Percentiles rank a stretch among this genome's conserved stretches.
These are phyloP conservation scores for Lepidium sativum DNA, from an alignment of 345 rosid genomes.

Conservation along the genomic window DNA sequence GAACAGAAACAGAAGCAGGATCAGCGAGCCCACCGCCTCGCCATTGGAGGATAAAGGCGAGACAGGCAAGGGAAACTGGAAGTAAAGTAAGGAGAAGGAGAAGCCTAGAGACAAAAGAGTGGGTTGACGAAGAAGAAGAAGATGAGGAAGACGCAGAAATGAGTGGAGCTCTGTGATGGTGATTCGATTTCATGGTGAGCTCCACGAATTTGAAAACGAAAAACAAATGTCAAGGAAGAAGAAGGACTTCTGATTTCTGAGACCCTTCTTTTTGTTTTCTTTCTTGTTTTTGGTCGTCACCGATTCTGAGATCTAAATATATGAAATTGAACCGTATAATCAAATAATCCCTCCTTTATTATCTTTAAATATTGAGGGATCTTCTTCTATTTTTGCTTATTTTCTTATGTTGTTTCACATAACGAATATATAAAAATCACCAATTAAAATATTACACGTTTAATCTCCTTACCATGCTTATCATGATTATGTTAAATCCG, in stretches of 20 bases:
- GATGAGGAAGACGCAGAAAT: slow-evolving; percentile 27
- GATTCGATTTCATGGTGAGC: slow-evolving; percentile 56
- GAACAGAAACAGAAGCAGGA: slow-evolving; percentile 39
- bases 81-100: slow-evolving; percentile 74
- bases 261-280: neutral
- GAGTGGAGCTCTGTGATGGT: slow-evolving; percentile 51
- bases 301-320: slow-evolving; percentile 16
- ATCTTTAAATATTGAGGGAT: neutral
- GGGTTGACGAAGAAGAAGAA: slow-evolving; percentile 36
- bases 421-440: neutral
- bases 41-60: slow-evolving; percentile 92
- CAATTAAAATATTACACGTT: slow-evolving; percentile 11
- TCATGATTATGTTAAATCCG: neutral
- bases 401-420: neutral
- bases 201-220: neutral
- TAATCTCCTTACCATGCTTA: neutral
- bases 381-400: neutral
- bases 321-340: neutral
- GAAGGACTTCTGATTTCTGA: neutral
- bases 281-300: neutral
- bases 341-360: neutral
- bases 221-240: neutral
- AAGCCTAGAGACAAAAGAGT: slow-evolving; percentile 50
- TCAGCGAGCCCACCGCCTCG: slow-evolving; percentile 65
- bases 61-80: slow-evolving; percentile 76